Base-by-base conservation (phyloP, 228 moss, liverwort and hornwort genomes). In the Sphagnum magellanicum region DNA sequence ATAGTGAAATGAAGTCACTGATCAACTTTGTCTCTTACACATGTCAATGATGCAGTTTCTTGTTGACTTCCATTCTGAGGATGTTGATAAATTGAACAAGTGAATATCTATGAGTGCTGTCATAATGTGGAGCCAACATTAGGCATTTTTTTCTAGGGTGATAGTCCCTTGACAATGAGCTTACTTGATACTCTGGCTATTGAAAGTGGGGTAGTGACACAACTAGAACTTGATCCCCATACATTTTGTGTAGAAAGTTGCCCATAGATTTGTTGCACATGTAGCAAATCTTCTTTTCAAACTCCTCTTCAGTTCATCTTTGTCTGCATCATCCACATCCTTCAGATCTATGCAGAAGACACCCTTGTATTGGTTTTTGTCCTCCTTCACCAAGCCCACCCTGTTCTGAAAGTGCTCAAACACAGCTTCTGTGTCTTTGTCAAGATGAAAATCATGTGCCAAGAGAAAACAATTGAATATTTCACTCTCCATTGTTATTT, bases 321-420 rank as follows among this genome's bases (percentile, higher is more conserved):
- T 75, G 63, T 78, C 78, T 2, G 68, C 64, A 15, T 6, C 75
- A 46, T 78, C 72, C 0, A 78, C 78, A 70, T 81, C 78, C 53
- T 81, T 78, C 6, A 81, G 77, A 0, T 77, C 78, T 71, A 81
- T 81, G 64, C 78, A 81, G 65, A 78, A 81, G 4, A 81, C 32
- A 3, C 81, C 81, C 47, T 52, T 75, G 53, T 77, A 78, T 4
- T 78, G 63, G 16, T 75, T 78, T 0, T 53, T 49, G 49, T 82
- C 82, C 4, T 69, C 67, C 50, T 81, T 81, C 4, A 81, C 74
- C 14, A 78, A 47, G n/a, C 65, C 51, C 0, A 81, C 78, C 0
- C 78, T 74, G 48, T 67, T 77, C 49, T 82, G 82, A 49, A 82
- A 82, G 32, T 75, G 59, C 32, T 85, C 77, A 55, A 85, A 77